These are phyloP conservation scores for Dictyostelium citrinum DNA, from an alignment of 78 protist species.

Conservation along the genomic window DNA sequence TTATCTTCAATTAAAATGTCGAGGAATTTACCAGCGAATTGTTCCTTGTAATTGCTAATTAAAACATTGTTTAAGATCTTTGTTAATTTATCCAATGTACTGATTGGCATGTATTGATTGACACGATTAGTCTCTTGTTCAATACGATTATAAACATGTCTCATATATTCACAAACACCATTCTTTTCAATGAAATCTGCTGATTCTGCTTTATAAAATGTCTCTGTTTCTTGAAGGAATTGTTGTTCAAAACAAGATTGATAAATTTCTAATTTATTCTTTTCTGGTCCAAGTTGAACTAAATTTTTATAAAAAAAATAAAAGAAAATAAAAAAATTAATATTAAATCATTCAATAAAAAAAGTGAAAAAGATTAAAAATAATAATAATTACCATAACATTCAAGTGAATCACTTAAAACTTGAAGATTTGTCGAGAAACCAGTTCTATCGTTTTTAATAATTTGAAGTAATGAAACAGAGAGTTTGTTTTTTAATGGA, in stretches of 20 bases:
- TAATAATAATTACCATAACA: slow-evolving; percentile 52
- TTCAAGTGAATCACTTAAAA: slow-evolving; percentile 53
- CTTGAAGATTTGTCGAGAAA: slow-evolving; percentile 58
- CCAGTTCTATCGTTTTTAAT: slow-evolving; percentile 68
- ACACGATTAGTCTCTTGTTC: slow-evolving; percentile 72
- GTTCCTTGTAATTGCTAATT: slow-evolving; percentile 63
- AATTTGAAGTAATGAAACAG: slow-evolving; percentile 30
- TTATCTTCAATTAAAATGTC: slow-evolving; percentile 62
- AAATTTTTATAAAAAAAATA: background rate
- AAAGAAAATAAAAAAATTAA: background rate
- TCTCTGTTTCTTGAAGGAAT: slow-evolving; percentile 50
- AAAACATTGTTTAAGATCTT: slow-evolving; percentile 39
- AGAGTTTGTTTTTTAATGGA: slow-evolving; percentile 34
- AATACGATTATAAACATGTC: slow-evolving; percentile 36
- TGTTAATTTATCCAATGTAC: slow-evolving; percentile 33
- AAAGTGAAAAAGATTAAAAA: background rate
- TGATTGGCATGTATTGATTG: slow-evolving; percentile 40
- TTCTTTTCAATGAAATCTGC: slow-evolving; percentile 58
- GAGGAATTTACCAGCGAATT: slow-evolving; percentile 55
- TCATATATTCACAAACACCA: slow-evolving; percentile 75
- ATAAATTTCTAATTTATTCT: slow-evolving; percentile 73
- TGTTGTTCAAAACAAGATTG: slow-evolving; percentile 62
- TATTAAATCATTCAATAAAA: background rate
- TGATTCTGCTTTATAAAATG: slow-evolving; percentile 59
- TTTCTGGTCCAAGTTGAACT: slow-evolving; percentile 72